These are phyloP conservation scores for Jamesozyma spencerorum DNA, from an alignment of 805 yeast genomes.

Conservation along the genomic window DNA sequence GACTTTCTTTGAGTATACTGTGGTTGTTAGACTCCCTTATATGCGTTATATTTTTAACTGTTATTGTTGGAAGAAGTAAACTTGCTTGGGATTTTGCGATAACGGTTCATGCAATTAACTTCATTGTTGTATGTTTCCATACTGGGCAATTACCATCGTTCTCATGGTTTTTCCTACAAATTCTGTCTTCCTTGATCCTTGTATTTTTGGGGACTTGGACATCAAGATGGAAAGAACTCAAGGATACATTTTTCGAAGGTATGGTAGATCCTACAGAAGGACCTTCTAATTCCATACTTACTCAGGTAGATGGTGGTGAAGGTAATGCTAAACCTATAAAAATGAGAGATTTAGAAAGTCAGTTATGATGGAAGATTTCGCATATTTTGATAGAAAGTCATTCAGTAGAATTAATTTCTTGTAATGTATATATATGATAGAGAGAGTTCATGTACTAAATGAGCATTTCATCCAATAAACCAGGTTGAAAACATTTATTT, in stretches of 20 bases:
- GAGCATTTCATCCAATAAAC: too few species aligned
- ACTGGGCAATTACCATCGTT: slow-evolving; percentile 63
- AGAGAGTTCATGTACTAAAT: too few species aligned
- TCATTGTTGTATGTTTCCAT: slow-evolving; percentile 57
- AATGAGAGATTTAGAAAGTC: slow-evolving; percentile 15
- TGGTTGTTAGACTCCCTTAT: slow-evolving; percentile 82
- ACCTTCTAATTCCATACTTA: not conserved
- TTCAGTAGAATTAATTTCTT: not conserved
- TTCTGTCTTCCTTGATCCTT: slow-evolving; percentile 55
- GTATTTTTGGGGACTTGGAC: slow-evolving; percentile 82
- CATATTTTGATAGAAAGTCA: not conserved
- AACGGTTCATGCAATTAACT: slow-evolving; percentile 79
- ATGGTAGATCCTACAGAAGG: slow-evolving; percentile 39
- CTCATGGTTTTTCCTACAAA: slow-evolving; percentile 81
- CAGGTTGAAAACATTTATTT: too few species aligned
- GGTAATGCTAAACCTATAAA: slow-evolving; percentile 5
- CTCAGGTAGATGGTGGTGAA: not conserved
- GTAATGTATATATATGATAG: too few species aligned
- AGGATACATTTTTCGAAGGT: slow-evolving; percentile 84
- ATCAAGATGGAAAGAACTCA: slow-evolving; percentile 82
- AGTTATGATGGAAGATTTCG: too few species aligned
- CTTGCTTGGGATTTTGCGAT: slow-evolving; percentile 94
- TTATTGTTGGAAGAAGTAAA: slow-evolving; percentile 86
- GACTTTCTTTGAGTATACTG: slow-evolving; percentile 58
- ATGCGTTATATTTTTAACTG: slow-evolving; percentile 74